A percentile compares a stretch with the other conserved stretches of the same genome.
These are phyloP conservation scores for Aspergillus pseudoviridinutans DNA, from an alignment of 2,329 filamentous ascomycete species.

Conservation along the genomic window DNA sequence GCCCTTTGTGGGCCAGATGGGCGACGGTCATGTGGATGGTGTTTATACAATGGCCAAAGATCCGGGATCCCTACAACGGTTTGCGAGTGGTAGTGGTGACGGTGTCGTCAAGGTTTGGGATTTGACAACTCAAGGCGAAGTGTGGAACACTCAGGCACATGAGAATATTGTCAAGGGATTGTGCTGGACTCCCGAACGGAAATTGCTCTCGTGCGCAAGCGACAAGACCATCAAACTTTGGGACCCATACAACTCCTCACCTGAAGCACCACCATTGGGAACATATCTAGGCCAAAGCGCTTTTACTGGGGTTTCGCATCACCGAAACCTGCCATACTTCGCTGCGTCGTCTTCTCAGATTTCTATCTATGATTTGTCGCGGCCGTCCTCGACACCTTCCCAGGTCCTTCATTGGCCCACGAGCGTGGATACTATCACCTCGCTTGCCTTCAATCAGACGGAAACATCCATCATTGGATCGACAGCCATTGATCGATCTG, in stretches of 20 bases:
- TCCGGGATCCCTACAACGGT: slow-evolving; percentile 65
- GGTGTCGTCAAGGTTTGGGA: slow-evolving; percentile 95
- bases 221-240: slow-evolving; percentile 88
- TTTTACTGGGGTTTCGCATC: slow-evolving; percentile 80
- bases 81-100: slow-evolving; percentile 84
- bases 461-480: slow-evolving; percentile 90
- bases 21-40: slow-evolving; percentile 87
- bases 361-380: slow-evolving; percentile 82
- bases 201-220: slow-evolving; percentile 78
- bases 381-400: slow-evolving; percentile 70
- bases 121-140: slow-evolving; percentile 65
- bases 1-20: slow-evolving; percentile 82
- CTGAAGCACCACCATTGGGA: slow-evolving; percentile 66
- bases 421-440: slow-evolving; percentile 82
- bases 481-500: slow-evolving; percentile 75
- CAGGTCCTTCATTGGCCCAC: slow-evolving; percentile 86
- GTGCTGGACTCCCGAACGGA: slow-evolving; percentile 81
- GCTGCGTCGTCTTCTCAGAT: slow-evolving; percentile 72
- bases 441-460: slow-evolving; percentile 85
- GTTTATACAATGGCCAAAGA: slow-evolving; percentile 79
- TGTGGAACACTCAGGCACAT: slow-evolving; percentile 77
- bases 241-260: slow-evolving; percentile 75
- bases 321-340: slow-evolving; percentile 73
- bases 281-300: slow-evolving; percentile 81
- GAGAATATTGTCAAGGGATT: slow-evolving; percentile 91